Conservation (phyloP, 805 yeast genomes). For the Ogataea henricii region DNA sequence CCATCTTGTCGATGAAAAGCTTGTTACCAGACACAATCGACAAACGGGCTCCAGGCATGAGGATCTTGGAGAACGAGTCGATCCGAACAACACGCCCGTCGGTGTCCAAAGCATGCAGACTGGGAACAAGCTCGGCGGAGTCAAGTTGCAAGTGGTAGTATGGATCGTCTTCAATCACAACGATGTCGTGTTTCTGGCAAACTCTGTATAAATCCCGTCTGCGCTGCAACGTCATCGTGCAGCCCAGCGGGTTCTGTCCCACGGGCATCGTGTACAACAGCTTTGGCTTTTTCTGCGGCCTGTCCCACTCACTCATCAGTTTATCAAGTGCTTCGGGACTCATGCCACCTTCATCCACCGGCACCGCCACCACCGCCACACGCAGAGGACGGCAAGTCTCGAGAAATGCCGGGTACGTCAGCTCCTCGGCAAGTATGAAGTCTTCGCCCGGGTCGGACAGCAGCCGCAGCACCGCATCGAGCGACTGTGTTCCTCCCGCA, state of each 20-base stretch:
- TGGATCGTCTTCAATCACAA: slow-evolving; percentile 85
- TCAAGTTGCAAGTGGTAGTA: slow-evolving; percentile 74
- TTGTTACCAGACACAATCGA: slow-evolving; percentile 76
- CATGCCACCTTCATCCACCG: slow-evolving; percentile 78
- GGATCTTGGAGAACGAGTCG: slow-evolving; percentile 76
- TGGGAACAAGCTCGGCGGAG: slow-evolving; percentile 53
- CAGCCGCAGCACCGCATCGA: slow-evolving; percentile 82
- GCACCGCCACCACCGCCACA: slow-evolving; percentile 65
- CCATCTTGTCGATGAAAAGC: slow-evolving; percentile 49
- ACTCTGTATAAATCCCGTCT: slow-evolving; percentile 59
- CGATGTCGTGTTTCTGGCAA: slow-evolving; percentile 65
- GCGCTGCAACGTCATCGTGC: slow-evolving; percentile 58
- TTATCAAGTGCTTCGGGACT: slow-evolving; percentile 68
- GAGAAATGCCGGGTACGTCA: slow-evolving; percentile 79
- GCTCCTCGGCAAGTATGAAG: slow-evolving; percentile 78
- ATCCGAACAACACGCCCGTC: slow-evolving; percentile 79
- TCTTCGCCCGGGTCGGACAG: slow-evolving; percentile 74
- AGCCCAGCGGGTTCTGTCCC: slow-evolving; percentile 87
- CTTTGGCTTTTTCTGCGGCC: slow-evolving; percentile 49
- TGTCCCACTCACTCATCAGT: slow-evolving; percentile 67
- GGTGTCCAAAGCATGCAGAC: slow-evolving; percentile 66
- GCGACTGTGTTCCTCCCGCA: slow-evolving; percentile 87
- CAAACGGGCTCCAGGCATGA: slow-evolving; percentile 76
- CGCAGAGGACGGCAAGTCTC: slow-evolving; percentile 81
- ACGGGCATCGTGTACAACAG: slow-evolving; percentile 71